Evolutionary conservation across 805 yeast species (phyloP), one percentile per base, ranked within the genome.

Genomic region (Hemisphaericaspora nanyangensis): DNA sequence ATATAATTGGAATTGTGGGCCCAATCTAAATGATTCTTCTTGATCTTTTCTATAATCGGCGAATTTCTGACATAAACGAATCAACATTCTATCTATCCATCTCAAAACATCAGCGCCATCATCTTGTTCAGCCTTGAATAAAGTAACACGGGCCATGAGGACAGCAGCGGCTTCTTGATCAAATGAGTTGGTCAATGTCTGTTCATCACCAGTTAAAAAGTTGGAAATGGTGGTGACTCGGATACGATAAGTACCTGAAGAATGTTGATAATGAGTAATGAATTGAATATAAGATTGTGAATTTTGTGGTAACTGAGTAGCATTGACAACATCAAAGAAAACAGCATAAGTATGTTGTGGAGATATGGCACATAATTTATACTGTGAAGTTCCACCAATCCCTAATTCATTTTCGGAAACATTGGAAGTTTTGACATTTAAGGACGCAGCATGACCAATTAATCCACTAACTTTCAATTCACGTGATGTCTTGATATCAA

Each of bases 101-200:
- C 95, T 74, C 55, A 90, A 75, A 17, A 91, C 85, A 59, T 91
- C 98, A 11, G 95, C 90, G 31, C 93, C 93, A 53, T 88, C 95
- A 54, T 89, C 96, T 48, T 69, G 73, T 49, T 68, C 74, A 18
- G 84, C 76, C 60, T 89, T 89, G 72, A 77, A 83, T 32, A 91
- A 89, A 8, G 96, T 93, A 39, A 91, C 53, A 58, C 98, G 76
- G 1, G 97, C 84, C 82, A 91, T 83, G 43, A 90, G 68, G 1
- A 90, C 97, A 12, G 96, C 95, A 3, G 99, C 96, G 10, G 97
- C 96, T 64, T 93, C 98, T 71, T 93, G 98, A 65, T 93, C 99
- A 61, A 93, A 93, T n/a, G 93, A 83, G 42, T 64, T 64, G 13
- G 79, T 65, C 43, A 77, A 63, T 34, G 62, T 51, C 34, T 58